A percentile compares a stretch with the other conserved stretches of the same genome.
Conservation (phyloP, 2,329 filamentous ascomycete genomes). For the Pseudophaeomoniella oleicola region DNA sequence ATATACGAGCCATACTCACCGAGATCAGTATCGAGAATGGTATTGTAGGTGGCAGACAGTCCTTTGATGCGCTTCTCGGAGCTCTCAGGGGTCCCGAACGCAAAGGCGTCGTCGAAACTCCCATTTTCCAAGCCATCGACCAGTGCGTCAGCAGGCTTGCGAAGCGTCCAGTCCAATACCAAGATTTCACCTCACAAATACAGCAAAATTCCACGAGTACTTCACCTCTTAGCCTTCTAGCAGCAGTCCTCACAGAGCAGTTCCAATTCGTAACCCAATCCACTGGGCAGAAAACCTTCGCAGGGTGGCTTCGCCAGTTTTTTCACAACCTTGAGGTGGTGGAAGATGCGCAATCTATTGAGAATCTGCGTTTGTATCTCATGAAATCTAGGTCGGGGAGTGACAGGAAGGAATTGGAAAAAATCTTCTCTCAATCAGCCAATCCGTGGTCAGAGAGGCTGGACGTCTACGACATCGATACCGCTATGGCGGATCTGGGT, state of each 20-base stretch:
- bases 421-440: background rate
- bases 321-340: background rate
- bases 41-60: conserved; percentile 12
- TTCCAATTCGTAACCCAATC: background rate
- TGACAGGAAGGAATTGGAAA: background rate
- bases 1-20: conserved; percentile 2
- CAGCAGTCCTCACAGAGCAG: background rate
- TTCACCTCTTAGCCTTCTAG: background rate
- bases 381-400: no score
- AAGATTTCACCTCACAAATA: background rate
- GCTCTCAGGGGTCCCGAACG: background rate
- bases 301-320: background rate
- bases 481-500: background rate
- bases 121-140: background rate
- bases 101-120: background rate
- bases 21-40: conserved; percentile 2
- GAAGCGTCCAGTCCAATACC: background rate
- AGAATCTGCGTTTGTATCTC: background rate
- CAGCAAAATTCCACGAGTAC: background rate
- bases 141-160: background rate
- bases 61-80: conserved; percentile 14
- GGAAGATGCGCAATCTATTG: background rate
- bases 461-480: background rate
- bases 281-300: background rate
- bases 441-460: background rate